phyloP scores from a whole-genome alignment of 78 protist genomes.

The Speleostelium caveatum region DNA sequence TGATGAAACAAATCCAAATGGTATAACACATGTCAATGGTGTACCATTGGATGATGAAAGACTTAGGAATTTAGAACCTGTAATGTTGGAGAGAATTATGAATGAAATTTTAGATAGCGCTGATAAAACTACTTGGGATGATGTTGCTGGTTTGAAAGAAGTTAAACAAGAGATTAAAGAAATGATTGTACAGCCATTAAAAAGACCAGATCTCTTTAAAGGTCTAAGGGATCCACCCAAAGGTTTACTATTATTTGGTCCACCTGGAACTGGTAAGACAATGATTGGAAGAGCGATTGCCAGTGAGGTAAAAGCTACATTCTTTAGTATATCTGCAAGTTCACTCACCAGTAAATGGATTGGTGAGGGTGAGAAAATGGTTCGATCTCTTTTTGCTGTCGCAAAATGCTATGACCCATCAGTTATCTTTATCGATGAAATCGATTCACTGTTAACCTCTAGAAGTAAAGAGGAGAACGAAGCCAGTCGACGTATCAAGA shows the following conservation, averaged over 20 bases:
- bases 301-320: constrained; percentile 95
- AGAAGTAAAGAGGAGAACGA: constrained; percentile 77
- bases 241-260: constrained; percentile 87
- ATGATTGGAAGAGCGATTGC: constrained; percentile 96
- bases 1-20: constrained; percentile 69
- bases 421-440: constrained; percentile 93
- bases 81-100: constrained; percentile 53
- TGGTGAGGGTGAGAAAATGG: constrained; percentile 93
- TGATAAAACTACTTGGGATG: constrained; percentile 26
- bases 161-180: constrained; percentile 81
- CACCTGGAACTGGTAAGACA: constrained; percentile 90
- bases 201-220: constrained; percentile 76
- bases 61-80: constrained; percentile 42
- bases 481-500: constrained; percentile 86
- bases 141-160: constrained; percentile 77
- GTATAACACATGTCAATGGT: constrained; percentile 66
- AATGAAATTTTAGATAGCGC: constrained; percentile 66
- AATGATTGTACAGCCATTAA: constrained; percentile 59
- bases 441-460: constrained; percentile 86
- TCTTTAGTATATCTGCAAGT: constrained; percentile 96
- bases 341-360: constrained; percentile 90
- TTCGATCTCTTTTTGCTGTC: constrained; percentile 89
- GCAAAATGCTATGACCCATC: constrained; percentile 85
- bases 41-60: constrained; percentile 69
- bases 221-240: constrained; percentile 84